phyloP scores from a whole-genome alignment of 2,329 filamentous ascomycete species.

The Exutisphaerella laricina region DNA sequence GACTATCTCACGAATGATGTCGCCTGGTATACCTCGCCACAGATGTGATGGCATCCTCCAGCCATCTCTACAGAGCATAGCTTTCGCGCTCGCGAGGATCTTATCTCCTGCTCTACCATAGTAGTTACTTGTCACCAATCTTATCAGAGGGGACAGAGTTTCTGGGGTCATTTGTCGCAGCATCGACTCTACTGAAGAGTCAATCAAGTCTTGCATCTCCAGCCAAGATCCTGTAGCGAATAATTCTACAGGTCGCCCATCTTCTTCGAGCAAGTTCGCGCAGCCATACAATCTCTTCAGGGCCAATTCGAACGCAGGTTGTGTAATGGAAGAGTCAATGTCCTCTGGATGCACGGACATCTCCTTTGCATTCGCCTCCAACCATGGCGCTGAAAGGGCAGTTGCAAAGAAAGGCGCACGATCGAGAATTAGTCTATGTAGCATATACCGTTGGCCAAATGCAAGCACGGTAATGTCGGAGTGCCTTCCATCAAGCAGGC shows the following conservation, averaged over 20 bases:
- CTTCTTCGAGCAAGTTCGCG: conserved; percentile 45
- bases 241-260: conserved; percentile 48
- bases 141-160: conserved; percentile 46
- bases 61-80: conserved; percentile 53
- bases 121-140: conserved; percentile 51
- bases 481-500: conserved; percentile 48
- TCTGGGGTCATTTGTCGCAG: conserved; percentile 50
- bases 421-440: conserved; percentile 52
- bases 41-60: conserved; percentile 51
- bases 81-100: conserved; percentile 52
- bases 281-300: conserved; percentile 51
- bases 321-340: conserved; percentile 50
- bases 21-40: conserved; percentile 55
- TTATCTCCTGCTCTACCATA: conserved; percentile 52
- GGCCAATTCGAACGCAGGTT: conserved; percentile 49
- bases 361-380: conserved; percentile 49
- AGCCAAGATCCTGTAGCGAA: conserved; percentile 55
- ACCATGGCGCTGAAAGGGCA: conserved; percentile 51
- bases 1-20: conserved; percentile 54
- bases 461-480: conserved; percentile 51
- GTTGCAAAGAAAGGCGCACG: conserved; percentile 52
- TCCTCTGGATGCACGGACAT: conserved; percentile 50
- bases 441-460: conserved; percentile 48
- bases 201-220: conserved; percentile 53
- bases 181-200: conserved; percentile 50